Evolutionary conservation across 306 rosid genomes (phyloP).

Genomic region (Prinsepia uniflora): DNA sequence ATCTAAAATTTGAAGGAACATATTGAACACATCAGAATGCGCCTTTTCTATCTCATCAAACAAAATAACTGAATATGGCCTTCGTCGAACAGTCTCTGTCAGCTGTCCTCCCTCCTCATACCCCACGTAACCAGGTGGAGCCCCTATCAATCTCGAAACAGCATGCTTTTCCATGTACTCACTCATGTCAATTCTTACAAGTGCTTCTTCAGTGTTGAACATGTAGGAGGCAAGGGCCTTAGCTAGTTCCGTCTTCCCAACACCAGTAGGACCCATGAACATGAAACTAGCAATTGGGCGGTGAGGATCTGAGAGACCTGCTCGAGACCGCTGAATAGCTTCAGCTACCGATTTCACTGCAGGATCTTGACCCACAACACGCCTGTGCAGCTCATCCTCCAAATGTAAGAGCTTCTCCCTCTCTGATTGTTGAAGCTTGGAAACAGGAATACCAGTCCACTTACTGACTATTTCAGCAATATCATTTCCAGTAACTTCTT

Average conservation of each 20-base stretch:
- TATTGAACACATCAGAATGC: constrained; percentile 83
- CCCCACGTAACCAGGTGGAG: constrained; percentile 98
- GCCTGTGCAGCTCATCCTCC: constrained; percentile 93
- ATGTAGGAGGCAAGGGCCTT: constrained; percentile 91
- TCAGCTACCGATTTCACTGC: constrained; percentile 90
- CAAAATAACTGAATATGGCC: constrained; percentile 88
- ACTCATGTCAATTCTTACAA: constrained; percentile 95
- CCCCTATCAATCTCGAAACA: constrained; percentile 88
- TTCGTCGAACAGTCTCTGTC: constrained; percentile 85
- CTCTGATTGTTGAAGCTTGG: constrained; percentile 92
- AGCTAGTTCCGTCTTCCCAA: constrained; percentile 95
- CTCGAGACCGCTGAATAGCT: constrained; percentile 94
- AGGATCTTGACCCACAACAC: constrained; percentile 97
- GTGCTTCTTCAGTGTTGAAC: constrained; percentile 97
- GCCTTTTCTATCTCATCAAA: constrained; percentile 98
- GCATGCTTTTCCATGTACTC: constrained; percentile 99
- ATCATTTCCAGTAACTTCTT: constrained; percentile 83
- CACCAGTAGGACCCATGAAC: constrained; percentile 99
- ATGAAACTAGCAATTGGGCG: constrained; percentile 98
- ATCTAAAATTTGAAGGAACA: constrained; percentile 90
- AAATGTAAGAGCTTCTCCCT: constrained; percentile 77
- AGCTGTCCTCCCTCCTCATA: constrained; percentile 98
- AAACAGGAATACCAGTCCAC: constrained; percentile 98
- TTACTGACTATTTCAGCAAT: constrained; percentile 97
- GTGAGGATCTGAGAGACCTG: constrained; percentile 95